These are phyloP conservation scores for Acacia concinna DNA, from an alignment of 331 rosid species.

Conservation along the genomic window DNA sequence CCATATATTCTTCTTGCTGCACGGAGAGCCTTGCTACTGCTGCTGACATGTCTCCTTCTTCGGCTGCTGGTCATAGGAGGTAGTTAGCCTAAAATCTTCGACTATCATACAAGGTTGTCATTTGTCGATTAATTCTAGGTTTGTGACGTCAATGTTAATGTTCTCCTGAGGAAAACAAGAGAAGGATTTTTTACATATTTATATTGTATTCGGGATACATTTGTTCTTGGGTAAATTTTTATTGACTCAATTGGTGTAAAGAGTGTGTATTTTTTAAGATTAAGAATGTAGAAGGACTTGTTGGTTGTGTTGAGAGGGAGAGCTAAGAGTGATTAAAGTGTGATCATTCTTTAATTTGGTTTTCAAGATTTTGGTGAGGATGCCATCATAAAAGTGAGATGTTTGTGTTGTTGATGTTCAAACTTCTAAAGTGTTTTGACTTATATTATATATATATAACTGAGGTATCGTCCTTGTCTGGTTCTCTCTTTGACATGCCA, in stretches of 20 bases:
- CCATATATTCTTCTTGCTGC: conserved; percentile 88
- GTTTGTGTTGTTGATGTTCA: background rate
- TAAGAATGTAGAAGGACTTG: background rate
- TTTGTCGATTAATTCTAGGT: conserved; percentile 20
- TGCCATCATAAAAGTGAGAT: background rate
- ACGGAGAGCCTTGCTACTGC: conserved; percentile 84
- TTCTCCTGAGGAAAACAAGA: background rate
- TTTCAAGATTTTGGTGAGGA: conserved; percentile 21
- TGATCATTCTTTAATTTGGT: conserved; percentile 2
- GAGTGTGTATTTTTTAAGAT: background rate
- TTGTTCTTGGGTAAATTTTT: background rate
- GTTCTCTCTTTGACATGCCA: background rate
- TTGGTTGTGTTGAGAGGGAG: conserved; percentile 4
- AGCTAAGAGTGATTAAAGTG: conserved; percentile 20
- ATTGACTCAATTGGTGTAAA: background rate
- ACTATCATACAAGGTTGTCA: conserved; percentile 1
- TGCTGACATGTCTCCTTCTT: conserved; percentile 85
- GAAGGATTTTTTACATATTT: background rate
- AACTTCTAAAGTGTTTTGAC: background rate
- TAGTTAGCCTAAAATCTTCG: conserved; percentile 45
- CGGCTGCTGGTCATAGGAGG: conserved; percentile 77
- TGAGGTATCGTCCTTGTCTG: background rate
- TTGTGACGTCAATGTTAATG: conserved; percentile 33
- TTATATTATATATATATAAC: too few species aligned
- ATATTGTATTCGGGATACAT: background rate